Base-by-base conservation (phyloP, 768 basidiomycete genomes). In the Phylloporus rhodoxanthus region DNA sequence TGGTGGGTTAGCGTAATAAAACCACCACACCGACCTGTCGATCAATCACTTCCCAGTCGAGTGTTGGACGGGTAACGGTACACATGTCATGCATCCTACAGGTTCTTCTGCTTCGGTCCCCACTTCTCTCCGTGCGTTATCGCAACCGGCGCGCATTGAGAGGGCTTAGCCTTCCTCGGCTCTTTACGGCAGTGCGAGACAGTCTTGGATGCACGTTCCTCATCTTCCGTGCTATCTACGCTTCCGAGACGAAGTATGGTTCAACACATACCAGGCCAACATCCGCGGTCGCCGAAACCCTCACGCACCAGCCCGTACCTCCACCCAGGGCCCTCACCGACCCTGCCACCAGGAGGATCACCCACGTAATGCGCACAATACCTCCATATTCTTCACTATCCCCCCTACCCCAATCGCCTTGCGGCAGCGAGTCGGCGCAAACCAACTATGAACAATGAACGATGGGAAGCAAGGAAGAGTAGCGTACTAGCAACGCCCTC, bases 391-490 rank as follows among this genome's bases (percentile, higher is more conserved):
- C 21, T 41, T 43, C 44, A 20, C 19, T 29, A 23, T n/a, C 51
- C 52, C 28, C 44, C 49, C 26, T 34, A 45, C 48, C 62, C 52
- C 57, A 49, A 57, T 65, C 57, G 39, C 53, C 49, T 53, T 36
- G 39, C 44, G 51, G 50, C 34, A 42, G 33, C 32, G n/a, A 17
- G 49, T 25, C 37, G 23, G 41, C 48, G 7, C 32, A 26, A 32
- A 47, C 42, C 20, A 49, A 37, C n/a, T 41, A 36, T 40, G 41
- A 38, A 39, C 45, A 29, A 53, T 37, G 43, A 45, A 30, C 36
- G 29, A 37, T 10, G 21, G 34, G 14, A 45, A 41, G 23, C 20
- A 4, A 20, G 11, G 19, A 20, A 20, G 42, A 40, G 21, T 41
- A 36, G 48, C 28, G 26, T 42, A 28, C 43, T 17, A 25, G 11